phyloP scores from a whole-genome alignment of 78 protist species.

The Chrysochromulina parva region DNA sequence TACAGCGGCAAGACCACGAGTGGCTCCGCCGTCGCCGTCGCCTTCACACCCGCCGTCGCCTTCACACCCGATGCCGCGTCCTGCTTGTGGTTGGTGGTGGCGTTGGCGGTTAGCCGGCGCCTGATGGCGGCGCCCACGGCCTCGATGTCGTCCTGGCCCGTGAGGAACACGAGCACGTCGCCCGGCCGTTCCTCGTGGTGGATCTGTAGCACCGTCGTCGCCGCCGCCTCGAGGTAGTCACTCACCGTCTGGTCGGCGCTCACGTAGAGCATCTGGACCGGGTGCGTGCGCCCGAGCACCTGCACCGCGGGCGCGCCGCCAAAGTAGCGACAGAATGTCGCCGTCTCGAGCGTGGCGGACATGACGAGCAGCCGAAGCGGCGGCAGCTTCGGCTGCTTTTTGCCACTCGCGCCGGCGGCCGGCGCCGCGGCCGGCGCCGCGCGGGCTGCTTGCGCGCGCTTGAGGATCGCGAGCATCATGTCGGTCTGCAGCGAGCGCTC shows the following conservation, averaged over 20 bases:
- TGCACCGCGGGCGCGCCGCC: background rate
- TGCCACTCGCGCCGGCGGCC: background rate
- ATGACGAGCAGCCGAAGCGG: constrained; percentile 64
- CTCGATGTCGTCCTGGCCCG: constrained; percentile 93
- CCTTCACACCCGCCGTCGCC: constrained; percentile 32
- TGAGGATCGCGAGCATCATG: constrained; percentile 77
- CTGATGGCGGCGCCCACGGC: background rate
- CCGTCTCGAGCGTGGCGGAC: constrained; percentile 89
- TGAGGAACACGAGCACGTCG: constrained; percentile 89
- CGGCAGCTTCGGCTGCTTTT: background rate
- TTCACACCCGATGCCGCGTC: no score
- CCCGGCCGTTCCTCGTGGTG: constrained; percentile 67
- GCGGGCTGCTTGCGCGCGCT: constrained; percentile 5
- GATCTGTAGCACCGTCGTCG: constrained; percentile 59
- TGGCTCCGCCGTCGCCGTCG: background rate
- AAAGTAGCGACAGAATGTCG: constrained; percentile 41
- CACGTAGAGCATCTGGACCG: constrained; percentile 24
- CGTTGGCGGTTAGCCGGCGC: no score
- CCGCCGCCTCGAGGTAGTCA: constrained; percentile 63
- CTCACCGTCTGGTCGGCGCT: background rate
- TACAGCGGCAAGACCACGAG: constrained; percentile 18
- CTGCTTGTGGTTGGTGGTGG: constrained; percentile 12
- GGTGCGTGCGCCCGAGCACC: constrained; percentile 19
- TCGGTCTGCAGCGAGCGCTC: constrained; percentile 89
- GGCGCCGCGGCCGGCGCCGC: background rate